Evolutionary conservation across 2,329 filamentous ascomycete species (phyloP), one percentile per base, ranked within the genome.

Genomic region (Fusarium buharicum): DNA sequence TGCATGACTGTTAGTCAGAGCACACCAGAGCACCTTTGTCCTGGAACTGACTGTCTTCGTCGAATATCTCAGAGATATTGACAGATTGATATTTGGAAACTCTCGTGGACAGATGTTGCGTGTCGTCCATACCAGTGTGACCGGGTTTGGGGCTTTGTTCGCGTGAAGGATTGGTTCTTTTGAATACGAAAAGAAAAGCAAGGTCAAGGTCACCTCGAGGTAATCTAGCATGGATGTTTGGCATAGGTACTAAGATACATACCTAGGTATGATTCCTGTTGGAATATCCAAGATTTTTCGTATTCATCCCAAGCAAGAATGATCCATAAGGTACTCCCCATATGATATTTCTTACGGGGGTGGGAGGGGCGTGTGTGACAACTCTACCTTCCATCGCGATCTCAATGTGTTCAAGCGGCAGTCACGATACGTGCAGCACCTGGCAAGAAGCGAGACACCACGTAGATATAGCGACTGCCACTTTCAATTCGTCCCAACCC

Each of bases 1-100:
- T 80, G n/a, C 10, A 10, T 4, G 4, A 27, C 44, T 50, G 36
- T 64, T 8, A 59, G 58, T 18, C 7, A 9, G 11, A 8, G n/a
- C 33, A 10, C 14, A n/a, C 37, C 14, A 27, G 13, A 17, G 11
- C 12, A 24, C 14, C n/a, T 34, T 33, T 27, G 33, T 16, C 12
- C 22, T 16, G 28, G 10, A 24, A 53, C 59, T 56, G 6, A 70
- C 68, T 69, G 17, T 64, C 44, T 63, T 71, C 66, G n/a, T 70
- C 68, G 48, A 70, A 71, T 8, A 28, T 37, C 16, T 43, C 45
- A n/a, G 17, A 20, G 8, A 22, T 22, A 13, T 49, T 18, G 34
- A 24, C 24, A 22, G 47, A 43, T 16, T 53, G 37, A 18, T 44
- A 22, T 50, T 40, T 36, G 10, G n/a, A 18, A 30, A n/a, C 50